Conservation (phyloP, 169 alveolate genomes). For the Eimeria brunetti region DNA sequence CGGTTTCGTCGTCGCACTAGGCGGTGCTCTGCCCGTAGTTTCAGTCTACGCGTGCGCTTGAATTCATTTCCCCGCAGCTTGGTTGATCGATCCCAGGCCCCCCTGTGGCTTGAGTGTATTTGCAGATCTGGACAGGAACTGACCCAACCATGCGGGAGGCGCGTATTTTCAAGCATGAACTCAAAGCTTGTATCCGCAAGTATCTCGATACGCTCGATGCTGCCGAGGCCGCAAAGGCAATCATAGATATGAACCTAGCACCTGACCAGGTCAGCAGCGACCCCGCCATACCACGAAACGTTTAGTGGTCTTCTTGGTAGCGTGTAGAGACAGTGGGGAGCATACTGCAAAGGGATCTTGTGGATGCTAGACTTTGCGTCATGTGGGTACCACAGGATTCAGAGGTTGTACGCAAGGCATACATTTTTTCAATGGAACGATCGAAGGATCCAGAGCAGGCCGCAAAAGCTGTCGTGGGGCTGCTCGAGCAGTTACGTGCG, state of each 20-base stretch:
- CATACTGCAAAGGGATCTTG: not conserved
- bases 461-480: slow-evolving; percentile 62
- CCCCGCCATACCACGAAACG: not conserved
- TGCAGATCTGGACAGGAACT: slow-evolving; percentile 79
- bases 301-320: not conserved
- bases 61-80: not conserved
- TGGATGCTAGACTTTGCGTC: not conserved
- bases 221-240: slow-evolving; percentile 48
- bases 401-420: slow-evolving; percentile 72
- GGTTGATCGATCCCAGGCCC: not conserved
- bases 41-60: not conserved
- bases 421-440: slow-evolving; percentile 71
- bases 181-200: slow-evolving; percentile 68
- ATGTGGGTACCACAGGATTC: slow-evolving; percentile 50
- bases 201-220: slow-evolving; percentile 71
- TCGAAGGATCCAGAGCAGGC: slow-evolving; percentile 55
- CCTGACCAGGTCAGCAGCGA: slow-evolving; percentile 71
- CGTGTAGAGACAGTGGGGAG: not conserved
- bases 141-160: slow-evolving; percentile 75
- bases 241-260: slow-evolving; percentile 61
- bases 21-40: not conserved
- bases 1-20: not conserved
- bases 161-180: slow-evolving; percentile 55
- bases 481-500: slow-evolving; percentile 65
- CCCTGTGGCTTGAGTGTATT: not conserved